Evolutionary conservation across 768 basidiomycete genomes (phyloP).

Genomic region (Panellus pusillus): DNA sequence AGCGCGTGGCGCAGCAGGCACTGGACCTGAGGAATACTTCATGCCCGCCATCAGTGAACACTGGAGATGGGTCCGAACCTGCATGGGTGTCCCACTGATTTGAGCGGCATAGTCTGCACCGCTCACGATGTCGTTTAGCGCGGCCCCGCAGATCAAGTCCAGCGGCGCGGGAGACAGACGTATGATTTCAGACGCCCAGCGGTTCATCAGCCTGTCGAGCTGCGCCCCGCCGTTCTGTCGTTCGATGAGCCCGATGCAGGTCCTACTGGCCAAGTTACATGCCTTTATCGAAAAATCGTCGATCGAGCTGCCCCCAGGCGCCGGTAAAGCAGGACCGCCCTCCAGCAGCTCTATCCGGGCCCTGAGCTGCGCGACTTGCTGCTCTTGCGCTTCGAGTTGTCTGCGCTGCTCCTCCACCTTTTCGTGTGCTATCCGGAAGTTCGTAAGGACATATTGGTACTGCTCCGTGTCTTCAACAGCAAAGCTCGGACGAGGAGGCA

Average conservation of each 20-base stretch:
- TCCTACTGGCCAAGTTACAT: slow-evolving; percentile 22
- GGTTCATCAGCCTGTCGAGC: slow-evolving; percentile 80
- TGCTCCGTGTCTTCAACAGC: slow-evolving; percentile 48
- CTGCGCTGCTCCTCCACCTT: slow-evolving; percentile 80
- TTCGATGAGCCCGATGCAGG: slow-evolving; percentile 6
- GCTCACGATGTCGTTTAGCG: slow-evolving; percentile 58
- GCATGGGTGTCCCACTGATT: slow-evolving; percentile 57
- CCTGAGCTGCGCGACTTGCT: slow-evolving; percentile 73
- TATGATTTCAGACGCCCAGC: slow-evolving; percentile 82
- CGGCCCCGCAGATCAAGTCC: slow-evolving; percentile 54
- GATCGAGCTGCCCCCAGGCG: slow-evolving; percentile 58
- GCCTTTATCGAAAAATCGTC: slow-evolving; percentile 92
- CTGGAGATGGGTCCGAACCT: slow-evolving; percentile 24
- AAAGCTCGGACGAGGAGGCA: slow-evolving; percentile 3
- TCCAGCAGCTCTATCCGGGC: slow-evolving; percentile 73
- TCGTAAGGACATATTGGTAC: slow-evolving; percentile 80
- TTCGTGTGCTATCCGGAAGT: slow-evolving; percentile 87
- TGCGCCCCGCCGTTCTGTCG: slow-evolving; percentile 76
- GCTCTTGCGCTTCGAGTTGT: slow-evolving; percentile 82
- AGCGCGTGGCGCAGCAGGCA: slow-evolving; percentile 80
- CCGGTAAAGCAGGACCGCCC: slow-evolving; percentile 50
- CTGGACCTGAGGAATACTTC: slow-evolving; percentile 42
- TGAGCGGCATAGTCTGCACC: slow-evolving; percentile 45
- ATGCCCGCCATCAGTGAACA: too few relatives aligned
- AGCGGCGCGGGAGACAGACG: slow-evolving; percentile 55